phyloP scores from a whole-genome alignment of 805 yeast species.

The Cyberlindnera mrakii region DNA sequence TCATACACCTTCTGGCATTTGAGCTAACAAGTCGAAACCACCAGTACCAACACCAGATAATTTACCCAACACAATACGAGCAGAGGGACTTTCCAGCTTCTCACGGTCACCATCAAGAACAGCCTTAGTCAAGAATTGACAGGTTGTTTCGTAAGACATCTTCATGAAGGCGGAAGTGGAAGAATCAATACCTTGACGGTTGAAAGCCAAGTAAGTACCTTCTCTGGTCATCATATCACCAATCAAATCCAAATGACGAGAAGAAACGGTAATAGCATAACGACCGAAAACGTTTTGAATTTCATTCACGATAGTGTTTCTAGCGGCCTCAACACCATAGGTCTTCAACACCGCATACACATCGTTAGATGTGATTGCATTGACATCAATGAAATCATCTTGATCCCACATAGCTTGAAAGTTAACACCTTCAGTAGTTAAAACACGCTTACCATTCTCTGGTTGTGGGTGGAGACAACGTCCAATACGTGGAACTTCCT shows the following conservation, averaged over 20 bases:
- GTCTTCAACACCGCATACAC: constrained; percentile 83
- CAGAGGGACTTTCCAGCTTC: constrained; percentile 84
- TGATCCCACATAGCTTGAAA: constrained; percentile 98
- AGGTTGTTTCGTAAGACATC: constrained; percentile 98
- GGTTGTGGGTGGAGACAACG: constrained; percentile 83
- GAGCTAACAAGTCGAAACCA: constrained; percentile 68
- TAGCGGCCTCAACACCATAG: constrained; percentile 98
- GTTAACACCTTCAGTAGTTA: constrained; percentile 97
- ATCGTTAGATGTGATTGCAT: constrained; percentile 87
- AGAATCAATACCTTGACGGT: constrained; percentile 96
- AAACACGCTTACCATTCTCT: constrained; percentile 62
- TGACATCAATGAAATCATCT: constrained; percentile 85
- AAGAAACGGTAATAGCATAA: constrained; percentile 88
- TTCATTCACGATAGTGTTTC: constrained; percentile 95
- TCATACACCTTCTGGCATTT: constrained; percentile 26
- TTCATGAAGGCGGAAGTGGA: constrained; percentile 95
- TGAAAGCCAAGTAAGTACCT: constrained; percentile 93
- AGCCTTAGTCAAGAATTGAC: constrained; percentile 94
- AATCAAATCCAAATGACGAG: constrained; percentile 91
- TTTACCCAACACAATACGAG: constrained; percentile 89
- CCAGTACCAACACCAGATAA: constrained; percentile 94
- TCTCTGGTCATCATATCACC: constrained; percentile 99
- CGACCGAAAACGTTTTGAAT: constrained; percentile 93
- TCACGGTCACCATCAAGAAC: constrained; percentile 90
- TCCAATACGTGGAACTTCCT: constrained; percentile 87